Evolutionary conservation across 805 yeast species (phyloP).

Genomic region (Lachancea fermentati): DNA sequence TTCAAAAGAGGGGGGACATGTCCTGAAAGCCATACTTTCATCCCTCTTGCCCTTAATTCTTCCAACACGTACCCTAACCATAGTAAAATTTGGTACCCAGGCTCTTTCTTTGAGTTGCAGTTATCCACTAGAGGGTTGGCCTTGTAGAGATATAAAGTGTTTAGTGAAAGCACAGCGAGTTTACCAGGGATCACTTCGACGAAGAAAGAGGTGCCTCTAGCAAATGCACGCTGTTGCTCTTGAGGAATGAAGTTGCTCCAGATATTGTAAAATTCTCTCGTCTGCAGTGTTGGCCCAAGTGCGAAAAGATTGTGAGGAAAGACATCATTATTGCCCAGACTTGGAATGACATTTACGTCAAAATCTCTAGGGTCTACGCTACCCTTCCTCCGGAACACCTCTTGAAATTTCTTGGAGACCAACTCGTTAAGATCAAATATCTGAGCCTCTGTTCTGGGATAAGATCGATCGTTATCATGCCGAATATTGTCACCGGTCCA

Average conservation of each 20-base stretch:
- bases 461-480: slow-evolving; percentile 71
- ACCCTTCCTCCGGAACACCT: slow-evolving; percentile 45
- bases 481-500: slow-evolving; percentile 92
- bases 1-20: slow-evolving; percentile 86
- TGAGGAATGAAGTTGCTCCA: slow-evolving; percentile 75
- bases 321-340: slow-evolving; percentile 82
- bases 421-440: slow-evolving; percentile 64
- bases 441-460: slow-evolving; percentile 68
- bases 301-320: slow-evolving; percentile 83
- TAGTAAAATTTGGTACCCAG: slow-evolving; percentile 69
- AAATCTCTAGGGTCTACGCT: slow-evolving; percentile 41
- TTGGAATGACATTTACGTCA: slow-evolving; percentile 54
- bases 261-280: slow-evolving; percentile 65
- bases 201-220: slow-evolving; percentile 68
- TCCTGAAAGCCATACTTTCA: slow-evolving; percentile 85
- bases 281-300: slow-evolving; percentile 84
- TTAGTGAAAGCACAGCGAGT: slow-evolving; percentile 72
- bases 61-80: slow-evolving; percentile 75
- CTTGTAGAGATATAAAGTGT: slow-evolving; percentile 69
- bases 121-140: slow-evolving; percentile 78
- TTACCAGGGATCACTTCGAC: slow-evolving; percentile 74
- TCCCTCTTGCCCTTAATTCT: slow-evolving; percentile 63
- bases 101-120: slow-evolving; percentile 66
- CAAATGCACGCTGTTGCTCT: slow-evolving; percentile 69
- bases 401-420: slow-evolving; percentile 48